Evolutionary conservation across 1,139 yeast species (phyloP).

Genomic region (Debaryomyces nepalensis): DNA sequence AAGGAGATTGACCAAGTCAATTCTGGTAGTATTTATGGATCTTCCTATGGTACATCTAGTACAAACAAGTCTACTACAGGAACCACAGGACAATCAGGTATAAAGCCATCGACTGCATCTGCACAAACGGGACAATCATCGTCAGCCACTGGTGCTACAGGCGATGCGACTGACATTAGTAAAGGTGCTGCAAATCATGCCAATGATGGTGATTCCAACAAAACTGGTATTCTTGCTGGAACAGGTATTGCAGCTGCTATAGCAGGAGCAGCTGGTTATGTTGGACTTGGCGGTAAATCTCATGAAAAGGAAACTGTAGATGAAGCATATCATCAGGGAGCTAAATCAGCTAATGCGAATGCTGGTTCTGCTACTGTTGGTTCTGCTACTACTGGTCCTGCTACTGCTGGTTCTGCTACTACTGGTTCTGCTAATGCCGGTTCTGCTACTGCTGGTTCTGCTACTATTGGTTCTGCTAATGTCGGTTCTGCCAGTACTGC

Average conservation of each 20-base stretch:
- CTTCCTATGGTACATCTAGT: slow-evolving; percentile 9
- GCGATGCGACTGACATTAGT: background rate
- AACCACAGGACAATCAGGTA: no score
- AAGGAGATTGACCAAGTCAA: slow-evolving; percentile 26
- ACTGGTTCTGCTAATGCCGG: no score
- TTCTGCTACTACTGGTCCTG: no score
- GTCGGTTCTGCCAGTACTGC: no score
- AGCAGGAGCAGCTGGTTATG: slow-evolving; percentile 23
- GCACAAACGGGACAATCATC: no score
- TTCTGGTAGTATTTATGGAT: slow-evolving; percentile 5
- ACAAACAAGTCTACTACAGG: no score
- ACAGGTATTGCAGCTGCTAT: slow-evolving; percentile 16
- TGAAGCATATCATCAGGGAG: background rate
- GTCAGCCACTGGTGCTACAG: background rate
- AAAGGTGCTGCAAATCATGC: background rate
- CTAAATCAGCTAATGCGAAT: background rate
- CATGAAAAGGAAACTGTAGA: background rate
- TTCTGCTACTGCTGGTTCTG: no score
- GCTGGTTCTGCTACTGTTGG: no score
- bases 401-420: no score
- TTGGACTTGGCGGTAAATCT: slow-evolving; percentile 15
- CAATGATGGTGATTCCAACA: slow-evolving; percentile 5
- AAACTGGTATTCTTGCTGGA: slow-evolving; percentile 12
- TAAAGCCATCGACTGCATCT: no score
- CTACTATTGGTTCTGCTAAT: no score